These are phyloP conservation scores for Boletus tylopilopsis DNA, from an alignment of 768 basidiomycete species.

Conservation along the genomic window DNA sequence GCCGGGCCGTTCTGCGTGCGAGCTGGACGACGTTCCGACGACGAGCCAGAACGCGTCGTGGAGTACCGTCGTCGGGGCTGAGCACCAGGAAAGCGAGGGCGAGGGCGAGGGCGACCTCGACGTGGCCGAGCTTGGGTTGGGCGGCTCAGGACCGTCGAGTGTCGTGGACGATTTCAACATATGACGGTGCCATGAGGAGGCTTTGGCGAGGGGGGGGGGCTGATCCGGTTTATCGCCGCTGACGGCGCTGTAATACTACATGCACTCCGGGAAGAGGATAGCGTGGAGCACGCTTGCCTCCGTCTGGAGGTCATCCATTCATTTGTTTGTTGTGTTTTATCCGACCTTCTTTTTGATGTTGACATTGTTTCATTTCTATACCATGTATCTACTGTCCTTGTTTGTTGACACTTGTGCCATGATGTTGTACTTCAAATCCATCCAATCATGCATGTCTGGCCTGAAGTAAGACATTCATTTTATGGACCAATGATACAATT, in stretches of 20 bases:
- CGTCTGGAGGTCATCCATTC: slow-evolving; percentile 2
- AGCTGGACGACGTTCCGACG: background rate
- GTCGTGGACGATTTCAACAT: slow-evolving; percentile 1
- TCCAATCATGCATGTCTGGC: too few species aligned
- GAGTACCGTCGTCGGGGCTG: slow-evolving; percentile 5
- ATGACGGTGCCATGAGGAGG: background rate
- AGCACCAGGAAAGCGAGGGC: background rate
- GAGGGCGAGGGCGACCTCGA: background rate
- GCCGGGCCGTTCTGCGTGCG: background rate
- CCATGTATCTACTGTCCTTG: too few species aligned
- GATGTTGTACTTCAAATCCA: too few species aligned
- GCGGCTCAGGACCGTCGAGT: slow-evolving; percentile 1
- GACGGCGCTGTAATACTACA: background rate
- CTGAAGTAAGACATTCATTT: too few species aligned
- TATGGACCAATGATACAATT: too few species aligned
- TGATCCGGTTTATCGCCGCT: too few species aligned
- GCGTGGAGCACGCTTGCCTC: background rate
- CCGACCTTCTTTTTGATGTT: background rate
- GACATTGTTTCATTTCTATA: background rate
- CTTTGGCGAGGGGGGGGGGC: too few species aligned
- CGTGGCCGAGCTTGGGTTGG: slow-evolving; percentile 13
- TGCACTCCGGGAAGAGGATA: background rate
- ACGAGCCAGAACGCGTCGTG: slow-evolving; percentile 7
- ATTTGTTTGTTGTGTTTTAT: background rate
- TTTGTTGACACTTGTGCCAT: too few species aligned